Evolutionary conservation across 208 protist genomes (phyloP).

Genomic region (Angomonas ambiguus): DNA sequence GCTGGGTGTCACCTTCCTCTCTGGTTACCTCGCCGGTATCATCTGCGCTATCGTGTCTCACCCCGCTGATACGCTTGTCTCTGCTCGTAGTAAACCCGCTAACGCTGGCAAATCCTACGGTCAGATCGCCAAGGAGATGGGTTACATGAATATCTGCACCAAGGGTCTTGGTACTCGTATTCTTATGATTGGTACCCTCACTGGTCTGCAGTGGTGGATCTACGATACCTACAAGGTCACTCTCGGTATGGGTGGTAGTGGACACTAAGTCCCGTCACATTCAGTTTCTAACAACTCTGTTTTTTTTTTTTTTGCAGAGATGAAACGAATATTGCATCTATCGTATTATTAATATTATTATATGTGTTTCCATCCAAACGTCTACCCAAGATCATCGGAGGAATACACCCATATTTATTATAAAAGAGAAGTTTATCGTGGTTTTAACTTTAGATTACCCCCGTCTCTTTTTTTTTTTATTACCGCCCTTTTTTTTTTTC

Average conservation of each 20-base stretch:
- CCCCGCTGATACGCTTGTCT: conserved; percentile 94
- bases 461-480: no score
- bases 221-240: conserved; percentile 74
- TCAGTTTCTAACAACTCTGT: conserved; percentile 57
- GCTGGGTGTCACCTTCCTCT: conserved; percentile 89
- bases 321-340: no score
- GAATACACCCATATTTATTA: no score
- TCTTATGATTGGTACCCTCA: conserved; percentile 97
- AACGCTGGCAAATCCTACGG: conserved; percentile 73
- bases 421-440: no score
- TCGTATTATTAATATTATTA: no score
- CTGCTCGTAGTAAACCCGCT: conserved; percentile 84
- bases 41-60: conserved; percentile 95
- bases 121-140: conserved; percentile 84
- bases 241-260: conserved; percentile 49
- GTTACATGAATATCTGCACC: conserved; percentile 78
- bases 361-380: no score
- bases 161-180: conserved; percentile 92
- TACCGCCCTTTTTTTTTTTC: no score
- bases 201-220: conserved; percentile 95
- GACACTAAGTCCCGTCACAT: conserved; percentile 5
- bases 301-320: no score
- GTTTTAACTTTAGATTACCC: no score
- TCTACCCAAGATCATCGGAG: no score
- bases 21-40: conserved; percentile 94